A percentile compares a stretch with the other conserved stretches of the same genome.
Evolutionary conservation across 2,329 filamentous ascomycete species (phyloP).

Genomic region (Parasarocladium wereldwijsianum): DNA sequence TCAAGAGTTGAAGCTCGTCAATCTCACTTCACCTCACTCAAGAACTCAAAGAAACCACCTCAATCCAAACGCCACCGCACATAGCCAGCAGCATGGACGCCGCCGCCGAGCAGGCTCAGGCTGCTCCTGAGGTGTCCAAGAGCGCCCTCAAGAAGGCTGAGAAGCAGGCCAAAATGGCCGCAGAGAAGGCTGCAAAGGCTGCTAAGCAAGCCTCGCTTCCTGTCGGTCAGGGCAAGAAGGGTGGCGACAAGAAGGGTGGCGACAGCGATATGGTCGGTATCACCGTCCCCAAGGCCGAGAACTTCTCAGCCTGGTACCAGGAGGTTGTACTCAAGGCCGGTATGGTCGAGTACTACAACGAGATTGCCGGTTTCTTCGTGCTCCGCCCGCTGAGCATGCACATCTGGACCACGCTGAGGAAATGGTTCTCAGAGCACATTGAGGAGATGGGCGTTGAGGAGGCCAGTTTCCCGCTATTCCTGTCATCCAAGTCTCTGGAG

Average conservation of each 20-base stretch:
- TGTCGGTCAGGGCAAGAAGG: conserved; percentile 43
- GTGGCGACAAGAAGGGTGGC: conserved; percentile 37
- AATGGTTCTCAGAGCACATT: conserved; percentile 60
- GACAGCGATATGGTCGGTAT: conserved; percentile 57
- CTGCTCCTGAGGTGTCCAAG: conserved; percentile 32
- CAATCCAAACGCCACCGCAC: too few species aligned
- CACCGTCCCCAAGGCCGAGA: conserved; percentile 67
- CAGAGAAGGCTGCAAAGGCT: conserved; percentile 43
- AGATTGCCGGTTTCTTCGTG: conserved; percentile 96
- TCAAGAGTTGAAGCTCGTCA: too few species aligned
- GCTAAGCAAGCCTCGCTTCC: conserved; percentile 37
- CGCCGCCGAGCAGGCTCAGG: background rate
- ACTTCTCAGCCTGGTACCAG: conserved; percentile 94
- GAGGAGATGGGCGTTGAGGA: conserved; percentile 88
- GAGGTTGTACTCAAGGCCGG: conserved; percentile 94
- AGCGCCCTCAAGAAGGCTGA: conserved; percentile 52
- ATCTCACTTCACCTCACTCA: too few species aligned
- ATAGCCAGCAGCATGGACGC: too few species aligned
- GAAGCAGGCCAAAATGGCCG: conserved; percentile 46
- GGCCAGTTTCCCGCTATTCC: conserved; percentile 91
- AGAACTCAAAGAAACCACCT: too few species aligned
- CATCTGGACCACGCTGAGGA: conserved; percentile 51
- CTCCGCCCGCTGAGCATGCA: conserved; percentile 58
- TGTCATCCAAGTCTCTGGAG: conserved; percentile 76
- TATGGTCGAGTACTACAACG: conserved; percentile 89